phyloP scores from a whole-genome alignment of 2,329 filamentous ascomycete species.

The Penicillium sp. region DNA sequence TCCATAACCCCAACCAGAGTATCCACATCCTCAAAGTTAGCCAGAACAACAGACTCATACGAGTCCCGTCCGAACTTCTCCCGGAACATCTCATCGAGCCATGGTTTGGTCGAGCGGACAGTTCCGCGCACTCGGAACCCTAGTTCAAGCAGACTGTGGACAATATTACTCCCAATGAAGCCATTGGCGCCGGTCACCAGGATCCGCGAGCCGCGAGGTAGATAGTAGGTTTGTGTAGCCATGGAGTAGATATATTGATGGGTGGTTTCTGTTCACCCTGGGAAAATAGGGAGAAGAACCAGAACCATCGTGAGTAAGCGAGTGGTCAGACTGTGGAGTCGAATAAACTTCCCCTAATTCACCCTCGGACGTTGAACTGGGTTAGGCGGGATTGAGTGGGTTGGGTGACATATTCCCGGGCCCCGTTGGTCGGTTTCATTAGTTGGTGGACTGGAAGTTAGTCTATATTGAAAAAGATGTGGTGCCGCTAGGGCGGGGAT shows the following conservation, averaged over 20 bases:
- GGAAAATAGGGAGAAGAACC: neutral
- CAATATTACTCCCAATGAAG: constrained; percentile 44
- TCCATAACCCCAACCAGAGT: constrained; percentile 20
- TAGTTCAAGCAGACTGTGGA: constrained; percentile 38
- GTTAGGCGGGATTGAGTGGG: neutral
- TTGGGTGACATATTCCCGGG: neutral
- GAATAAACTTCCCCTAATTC: neutral
- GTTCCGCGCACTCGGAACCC: constrained; percentile 47
- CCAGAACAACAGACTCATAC: constrained; percentile 23
- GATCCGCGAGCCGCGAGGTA: constrained; percentile 26
- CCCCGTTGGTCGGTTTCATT: neutral
- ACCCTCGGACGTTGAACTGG: neutral
- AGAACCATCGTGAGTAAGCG: neutral
- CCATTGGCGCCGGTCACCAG: constrained; percentile 49
- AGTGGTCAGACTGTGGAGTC: constrained; percentile 1
- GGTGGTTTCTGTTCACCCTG: neutral
- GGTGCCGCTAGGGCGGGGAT: neutral
- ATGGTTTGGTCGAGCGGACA: constrained; percentile 36
- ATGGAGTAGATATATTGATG: neutral
- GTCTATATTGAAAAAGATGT: neutral
- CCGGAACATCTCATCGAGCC: constrained; percentile 32
- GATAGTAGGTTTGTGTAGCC: neutral
- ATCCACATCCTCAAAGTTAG: constrained; percentile 3
- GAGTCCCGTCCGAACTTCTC: constrained; percentile 22
- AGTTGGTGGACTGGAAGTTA: neutral